Evolutionary conservation across 2,329 filamentous ascomycete genomes (phyloP), one percentile per base, ranked within the genome.

Genomic region (Epichloe sp.): DNA sequence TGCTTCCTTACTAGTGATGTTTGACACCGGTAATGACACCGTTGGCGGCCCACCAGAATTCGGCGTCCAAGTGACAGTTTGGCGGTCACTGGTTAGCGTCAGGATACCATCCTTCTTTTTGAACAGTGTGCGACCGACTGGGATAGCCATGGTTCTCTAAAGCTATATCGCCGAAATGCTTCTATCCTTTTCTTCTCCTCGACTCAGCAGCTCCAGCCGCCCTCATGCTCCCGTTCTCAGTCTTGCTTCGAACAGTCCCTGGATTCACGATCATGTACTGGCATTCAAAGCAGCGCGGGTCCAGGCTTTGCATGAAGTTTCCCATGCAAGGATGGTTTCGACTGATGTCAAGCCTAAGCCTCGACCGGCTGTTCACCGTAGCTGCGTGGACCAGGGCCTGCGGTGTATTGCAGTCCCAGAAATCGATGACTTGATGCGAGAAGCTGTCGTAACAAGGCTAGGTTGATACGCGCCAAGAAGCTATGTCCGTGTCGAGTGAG

Each of bases 81-180:
- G 79, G 61, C 80, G 76, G 66, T 95, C 88, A 52, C 77, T 72
- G 15, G 86, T 82, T 59, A 97, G 75, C 26, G 81, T 79, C 61
- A 98, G 72, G 54, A 80, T 79, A 65, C 93, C 93, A 73, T 97
- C 87, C 69, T 95, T 93, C 75, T 97, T 98, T 72, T 96, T 97
- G 77, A 93, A 97, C 53, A 83, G 75, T 49, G 85, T 83, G 56
- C 78, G 79, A 53, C 83, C 87, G 59, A 74, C 77, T 49, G 79
- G 80, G 55, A 75, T 66, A 31, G 77, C 70, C 80, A 84, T 83
- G 44, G 49, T 60, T 53, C 15, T 11, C 6, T 17, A 41, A 15
- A 3, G 40, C 8, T 42, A 14, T 37, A 11, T 10, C 19, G 42
- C 35, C 6, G 34, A 43, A 11, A 3, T 31, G 21, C 21, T 3